A percentile compares a stretch with the other conserved stretches of the same genome.
Evolutionary conservation across 179 eudicot species (phyloP).

Genomic region (Carnegiea gigantea): DNA sequence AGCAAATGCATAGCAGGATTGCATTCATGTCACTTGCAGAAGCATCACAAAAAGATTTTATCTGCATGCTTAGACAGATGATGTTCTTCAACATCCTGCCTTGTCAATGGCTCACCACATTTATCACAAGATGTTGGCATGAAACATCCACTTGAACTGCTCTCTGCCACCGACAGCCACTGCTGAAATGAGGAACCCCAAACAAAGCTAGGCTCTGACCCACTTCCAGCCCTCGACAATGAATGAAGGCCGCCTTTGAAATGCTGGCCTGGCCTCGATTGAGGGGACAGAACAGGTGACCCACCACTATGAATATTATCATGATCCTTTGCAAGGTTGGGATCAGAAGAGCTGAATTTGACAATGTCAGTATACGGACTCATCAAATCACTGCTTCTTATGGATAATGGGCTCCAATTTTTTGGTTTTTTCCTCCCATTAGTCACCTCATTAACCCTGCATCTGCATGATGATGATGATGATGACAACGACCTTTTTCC

Average conservation of each 20-base stretch:
- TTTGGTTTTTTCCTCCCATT: slow-evolving; percentile 18
- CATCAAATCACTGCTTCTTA: slow-evolving; percentile 51
- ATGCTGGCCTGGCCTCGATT: slow-evolving; percentile 19
- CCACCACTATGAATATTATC: slow-evolving; percentile 12
- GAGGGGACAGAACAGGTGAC: slow-evolving; percentile 36
- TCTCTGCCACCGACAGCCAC: not conserved
- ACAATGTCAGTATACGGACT: slow-evolving; percentile 31
- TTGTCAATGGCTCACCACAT: slow-evolving; percentile 59
- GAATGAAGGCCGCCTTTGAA: slow-evolving; percentile 22
- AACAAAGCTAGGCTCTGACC: not conserved
- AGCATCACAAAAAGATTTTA: slow-evolving; percentile 8
- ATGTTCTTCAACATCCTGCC: slow-evolving; percentile 64
- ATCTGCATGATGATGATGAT: slow-evolving; percentile 23
- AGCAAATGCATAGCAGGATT: not conserved
- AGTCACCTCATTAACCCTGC: slow-evolving; percentile 40
- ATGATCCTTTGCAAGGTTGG: slow-evolving; percentile 24
- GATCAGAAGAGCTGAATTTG: slow-evolving; percentile 36
- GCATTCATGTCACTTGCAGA: not conserved
- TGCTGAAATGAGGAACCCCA: slow-evolving; percentile 12
- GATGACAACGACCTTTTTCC: not conserved
- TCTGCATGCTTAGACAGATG: slow-evolving; percentile 72
- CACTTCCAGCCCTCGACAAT: slow-evolving; percentile 17
- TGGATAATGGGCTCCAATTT: slow-evolving; percentile 45
- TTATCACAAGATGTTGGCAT: slow-evolving; percentile 40
- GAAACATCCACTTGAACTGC: slow-evolving; percentile 22